Evolutionary conservation across 148 eudicot species (phyloP), one percentile per base, ranked within the genome.

Genomic region (Nyssa sinensis): DNA sequence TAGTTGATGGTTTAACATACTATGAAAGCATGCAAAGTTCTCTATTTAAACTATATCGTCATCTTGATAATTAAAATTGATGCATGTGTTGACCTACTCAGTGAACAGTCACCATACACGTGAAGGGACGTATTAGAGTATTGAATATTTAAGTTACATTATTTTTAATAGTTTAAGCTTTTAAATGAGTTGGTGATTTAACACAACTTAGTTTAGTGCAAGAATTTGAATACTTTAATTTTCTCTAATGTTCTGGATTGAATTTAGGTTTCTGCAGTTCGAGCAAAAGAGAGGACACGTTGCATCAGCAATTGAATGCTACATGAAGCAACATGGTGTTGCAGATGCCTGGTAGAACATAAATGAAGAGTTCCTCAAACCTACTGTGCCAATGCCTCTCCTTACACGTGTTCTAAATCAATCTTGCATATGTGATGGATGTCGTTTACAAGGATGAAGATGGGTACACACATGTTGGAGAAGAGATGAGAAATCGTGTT

Each of bases 281-380:
- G 79, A 80, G 34, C 75, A 80, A 60, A 6, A 24, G 12, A 62
- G 63, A 23, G 82, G 53, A 39, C 72, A 80, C 59, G 62, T 76
- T 3, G 61, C 70, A 6, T 73, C 76, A 27, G 34, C 72, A 14
- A 30, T 73, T 0, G 77, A 78, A 30, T 78, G 81, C 47, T 78
- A 72, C 72, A 78, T 72, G 81, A 72, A 33, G 27, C 60, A 72
- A 51, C 31, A 72, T 24, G 35, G 53, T 3, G 72, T 78, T 0
- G 44, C 67, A 0, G 64, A 39, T 49, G 31, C 72, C 7, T 73
- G 77, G 77, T 73, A 73, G 64, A 77, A 55, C 49, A 19, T 79
- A 10, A 79, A 79, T 29, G 55, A 73, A 61, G 73, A 49, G 1
- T 24, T 66, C 65, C 67, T 33, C 8, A 72, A 21, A 24, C 77